Conservation (phyloP, 805 yeast species). For the Ogataea methanolica region DNA sequence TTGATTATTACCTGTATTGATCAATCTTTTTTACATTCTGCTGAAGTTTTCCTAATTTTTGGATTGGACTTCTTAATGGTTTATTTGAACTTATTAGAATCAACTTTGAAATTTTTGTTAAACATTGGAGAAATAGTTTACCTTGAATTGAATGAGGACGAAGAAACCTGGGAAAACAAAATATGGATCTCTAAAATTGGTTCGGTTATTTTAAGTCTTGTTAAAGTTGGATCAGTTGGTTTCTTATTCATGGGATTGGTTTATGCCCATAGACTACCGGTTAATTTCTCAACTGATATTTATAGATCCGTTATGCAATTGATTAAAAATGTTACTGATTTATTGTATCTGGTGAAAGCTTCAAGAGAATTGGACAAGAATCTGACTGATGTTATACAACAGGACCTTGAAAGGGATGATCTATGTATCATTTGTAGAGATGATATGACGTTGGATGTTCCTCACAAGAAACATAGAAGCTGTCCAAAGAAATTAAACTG, state of each 20-base stretch:
- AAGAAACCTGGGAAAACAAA: conserved; percentile 76
- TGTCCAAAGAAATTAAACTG: conserved; percentile 76
- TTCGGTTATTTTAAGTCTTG: conserved; percentile 46
- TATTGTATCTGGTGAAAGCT: conserved; percentile 38
- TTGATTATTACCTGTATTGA: conserved; percentile 54
- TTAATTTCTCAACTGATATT: conserved; percentile 28
- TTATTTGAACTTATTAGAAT: conserved; percentile 47
- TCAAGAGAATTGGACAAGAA: conserved; percentile 60
- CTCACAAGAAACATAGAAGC: conserved; percentile 33
- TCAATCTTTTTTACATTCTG: conserved; percentile 46
- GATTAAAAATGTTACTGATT: conserved; percentile 31
- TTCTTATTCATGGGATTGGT: conserved; percentile 43
- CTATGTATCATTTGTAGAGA: conserved; percentile 90
- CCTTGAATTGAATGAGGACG: conserved; percentile 37
- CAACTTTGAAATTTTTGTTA: conserved; percentile 42
- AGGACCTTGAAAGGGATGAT: conserved; percentile 58
- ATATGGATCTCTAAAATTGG: conserved; percentile 52
- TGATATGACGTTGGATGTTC: conserved; percentile 57
- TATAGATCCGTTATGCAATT: conserved; percentile 25
- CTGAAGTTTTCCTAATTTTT: conserved; percentile 58
- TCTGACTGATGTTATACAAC: conserved; percentile 56
- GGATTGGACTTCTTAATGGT: conserved; percentile 74
- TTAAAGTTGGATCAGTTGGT: conserved; percentile 42
- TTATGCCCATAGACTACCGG: conserved; percentile 29
- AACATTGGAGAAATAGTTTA: conserved; percentile 54